These are phyloP conservation scores for Backusella morwellensis DNA, from an alignment of 192 early-diverging fungal genomes.

Conservation along the genomic window DNA sequence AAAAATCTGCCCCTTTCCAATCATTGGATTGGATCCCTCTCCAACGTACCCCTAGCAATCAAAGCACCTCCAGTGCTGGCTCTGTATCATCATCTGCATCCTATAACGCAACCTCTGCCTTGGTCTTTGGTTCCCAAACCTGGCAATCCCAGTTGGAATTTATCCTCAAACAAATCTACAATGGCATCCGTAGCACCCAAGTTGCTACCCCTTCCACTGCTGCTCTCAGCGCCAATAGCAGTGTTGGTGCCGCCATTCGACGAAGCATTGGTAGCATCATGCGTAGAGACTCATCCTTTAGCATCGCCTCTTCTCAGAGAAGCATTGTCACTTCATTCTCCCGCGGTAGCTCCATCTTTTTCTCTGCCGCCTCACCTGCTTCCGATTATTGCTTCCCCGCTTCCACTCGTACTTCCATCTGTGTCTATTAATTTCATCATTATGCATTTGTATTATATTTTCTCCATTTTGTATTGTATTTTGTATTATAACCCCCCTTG, in stretches of 20 bases:
- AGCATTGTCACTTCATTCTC: neutral
- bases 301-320: neutral
- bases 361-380: neutral
- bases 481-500: too few species aligned
- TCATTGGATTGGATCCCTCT: neutral
- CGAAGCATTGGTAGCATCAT: neutral
- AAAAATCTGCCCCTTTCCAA: neutral
- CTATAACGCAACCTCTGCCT: neutral
- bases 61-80: neutral
- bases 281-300: neutral
- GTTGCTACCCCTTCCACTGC: neutral
- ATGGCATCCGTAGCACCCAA: neutral
- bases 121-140: neutral
- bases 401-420: neutral
- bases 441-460: too few species aligned
- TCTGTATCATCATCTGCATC: neutral
- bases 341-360: neutral
- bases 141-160: slow-evolving; percentile 15
- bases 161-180: slow-evolving; percentile 10
- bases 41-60: slow-evolving; percentile 15
- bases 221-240: neutral
- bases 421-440: neutral
- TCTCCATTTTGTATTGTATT: too few species aligned
- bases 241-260: neutral
- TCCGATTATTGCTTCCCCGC: neutral